Conservation (phyloP, 2,329 filamentous ascomycete genomes). For the Ambrosiella xylebori region DNA sequence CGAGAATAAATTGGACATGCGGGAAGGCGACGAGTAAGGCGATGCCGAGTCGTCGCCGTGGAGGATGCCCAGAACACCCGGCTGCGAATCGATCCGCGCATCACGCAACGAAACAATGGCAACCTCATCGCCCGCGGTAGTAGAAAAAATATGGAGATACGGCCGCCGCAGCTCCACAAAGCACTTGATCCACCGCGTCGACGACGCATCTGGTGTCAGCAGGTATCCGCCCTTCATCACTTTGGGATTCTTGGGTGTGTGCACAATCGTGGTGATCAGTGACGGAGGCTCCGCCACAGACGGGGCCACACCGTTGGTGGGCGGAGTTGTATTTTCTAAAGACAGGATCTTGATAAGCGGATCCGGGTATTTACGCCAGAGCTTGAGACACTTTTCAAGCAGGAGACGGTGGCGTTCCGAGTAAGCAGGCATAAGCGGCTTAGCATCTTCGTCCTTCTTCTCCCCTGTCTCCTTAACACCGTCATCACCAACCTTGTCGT, state of each 20-base stretch:
- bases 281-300: constrained; percentile 37
- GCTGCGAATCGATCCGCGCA: constrained; percentile 79
- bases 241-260: constrained; percentile 62
- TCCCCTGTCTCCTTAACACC: not conserved
- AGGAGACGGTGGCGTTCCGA: constrained; percentile 27
- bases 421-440: constrained; percentile 16
- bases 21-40: not conserved
- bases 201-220: constrained; percentile 65
- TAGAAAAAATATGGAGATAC: constrained; percentile 79
- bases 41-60: constrained; percentile 29
- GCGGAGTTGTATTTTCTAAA: constrained; percentile 49
- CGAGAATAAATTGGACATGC: not conserved
- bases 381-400: constrained; percentile 38
- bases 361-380: constrained; percentile 48
- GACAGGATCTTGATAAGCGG: constrained; percentile 38
- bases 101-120: constrained; percentile 78
- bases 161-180: constrained; percentile 85
- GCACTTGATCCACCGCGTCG: constrained; percentile 72
- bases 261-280: constrained; percentile 59
- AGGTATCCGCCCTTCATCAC: constrained; percentile 79
- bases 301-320: constrained; percentile 39
- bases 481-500: constrained; percentile 13
- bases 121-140: constrained; percentile 75
- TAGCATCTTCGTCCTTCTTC: constrained; percentile 15
- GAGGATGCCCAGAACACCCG: constrained; percentile 67